Percentiles rank a stretch among this genome's conserved stretches.
Evolutionary conservation across 768 basidiomycete genomes (phyloP).

Genomic region (Auriscalpium vulgare): DNA sequence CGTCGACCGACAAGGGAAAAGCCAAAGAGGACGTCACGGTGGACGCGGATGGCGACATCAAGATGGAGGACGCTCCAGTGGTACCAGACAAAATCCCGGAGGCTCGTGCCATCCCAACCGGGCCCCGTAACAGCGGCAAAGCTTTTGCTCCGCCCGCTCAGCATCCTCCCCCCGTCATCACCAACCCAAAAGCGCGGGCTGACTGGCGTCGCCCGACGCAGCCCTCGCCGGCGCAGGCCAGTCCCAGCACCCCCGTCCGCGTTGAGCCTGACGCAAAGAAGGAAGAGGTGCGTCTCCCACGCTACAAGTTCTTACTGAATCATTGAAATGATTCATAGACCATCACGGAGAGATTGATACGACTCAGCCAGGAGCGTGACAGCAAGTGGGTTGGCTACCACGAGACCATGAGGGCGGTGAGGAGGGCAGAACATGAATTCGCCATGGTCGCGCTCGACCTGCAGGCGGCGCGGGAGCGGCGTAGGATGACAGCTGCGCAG

Average conservation of each 20-base stretch:
- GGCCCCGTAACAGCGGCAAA: not conserved
- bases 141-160: not conserved
- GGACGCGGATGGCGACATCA: constrained; percentile 6
- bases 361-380: not conserved
- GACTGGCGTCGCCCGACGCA: not conserved
- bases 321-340: not conserved
- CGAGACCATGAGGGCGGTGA: constrained; percentile 5
- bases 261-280: not conserved
- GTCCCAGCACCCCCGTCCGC: constrained; percentile 4
- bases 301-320: not conserved
- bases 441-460: constrained; percentile 54
- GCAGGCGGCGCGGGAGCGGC: constrained; percentile 47
- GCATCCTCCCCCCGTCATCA: not conserved
- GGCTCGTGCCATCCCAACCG: not conserved
- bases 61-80: not conserved
- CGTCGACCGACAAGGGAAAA: constrained; percentile 8
- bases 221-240: constrained; percentile 5
- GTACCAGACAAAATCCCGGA: not conserved
- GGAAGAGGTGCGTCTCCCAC: not conserved
- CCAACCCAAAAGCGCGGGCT: not conserved
- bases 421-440: constrained; percentile 49
- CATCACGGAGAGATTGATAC: not conserved
- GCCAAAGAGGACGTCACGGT: not conserved
- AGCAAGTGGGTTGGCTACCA: not conserved
- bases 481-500: constrained; percentile 49